Conservation (phyloP, 2,329 filamentous ascomycete species). For the Cryphonectria naterciae region DNA sequence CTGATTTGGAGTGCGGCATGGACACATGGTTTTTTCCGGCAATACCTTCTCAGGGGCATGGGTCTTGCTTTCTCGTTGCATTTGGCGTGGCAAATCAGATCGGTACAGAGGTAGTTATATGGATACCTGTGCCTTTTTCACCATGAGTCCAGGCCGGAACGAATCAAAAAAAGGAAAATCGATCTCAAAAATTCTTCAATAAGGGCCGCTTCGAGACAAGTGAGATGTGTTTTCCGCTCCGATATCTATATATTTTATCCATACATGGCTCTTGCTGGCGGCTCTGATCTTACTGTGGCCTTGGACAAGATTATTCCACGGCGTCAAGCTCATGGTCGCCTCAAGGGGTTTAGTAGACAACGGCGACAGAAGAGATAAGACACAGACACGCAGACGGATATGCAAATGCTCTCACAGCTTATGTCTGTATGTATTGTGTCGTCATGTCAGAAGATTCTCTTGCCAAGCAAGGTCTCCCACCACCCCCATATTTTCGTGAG, state of each 20-base stretch:
- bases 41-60: conserved; percentile 50
- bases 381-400: neutral
- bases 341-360: neutral
- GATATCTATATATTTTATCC: neutral
- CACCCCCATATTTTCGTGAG: neutral
- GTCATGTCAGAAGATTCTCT: neutral
- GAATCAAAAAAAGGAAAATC: conserved; percentile 38
- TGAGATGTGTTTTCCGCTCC: conserved; percentile 26
- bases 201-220: conserved; percentile 28
- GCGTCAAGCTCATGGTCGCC: conserved; percentile 5
- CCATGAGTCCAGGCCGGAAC: conserved; percentile 41
- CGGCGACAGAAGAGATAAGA: conserved; percentile 3
- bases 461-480: neutral
- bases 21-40: conserved; percentile 40
- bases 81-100: conserved; percentile 47
- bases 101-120: conserved; percentile 43
- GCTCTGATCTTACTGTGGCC: conserved; percentile 7
- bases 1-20: conserved; percentile 41
- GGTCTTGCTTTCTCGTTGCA: conserved; percentile 54
- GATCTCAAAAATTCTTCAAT: conserved; percentile 25
- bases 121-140: conserved; percentile 38
- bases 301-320: neutral
- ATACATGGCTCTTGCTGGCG: conserved; percentile 5
- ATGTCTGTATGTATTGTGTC: neutral
- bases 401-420: neutral